phyloP scores from a whole-genome alignment of 129 eudicot species.

The sunflower (Helianthus annuus) region HanXRQr2.0-SUNRISE NC_035436.2:169359187-169359686 shows the following conservation, averaged over 20 bases:
- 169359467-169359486: too few species aligned
- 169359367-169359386: too few species aligned
- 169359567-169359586: background rate
- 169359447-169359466: too few species aligned
- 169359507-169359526: background rate
- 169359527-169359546: background rate
- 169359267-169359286: background rate
- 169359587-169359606: constrained; percentile 8
- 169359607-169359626: constrained; percentile 1
- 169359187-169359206: background rate
- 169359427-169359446: too few species aligned
- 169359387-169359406: too few species aligned
- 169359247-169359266: background rate
- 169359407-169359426: too few species aligned
- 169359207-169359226: background rate
- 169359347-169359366: too few species aligned
- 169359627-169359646: constrained; percentile 10
- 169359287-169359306: too few species aligned
- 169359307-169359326: too few species aligned
- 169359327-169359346: too few species aligned
- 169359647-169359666: background rate
- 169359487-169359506: background rate
- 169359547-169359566: constrained; percentile 11
- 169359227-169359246: background rate
- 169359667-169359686: constrained; percentile 5